phyloP scores from a whole-genome alignment of 176 grass and related monocot species.

The Carex myosuroides region DNA sequence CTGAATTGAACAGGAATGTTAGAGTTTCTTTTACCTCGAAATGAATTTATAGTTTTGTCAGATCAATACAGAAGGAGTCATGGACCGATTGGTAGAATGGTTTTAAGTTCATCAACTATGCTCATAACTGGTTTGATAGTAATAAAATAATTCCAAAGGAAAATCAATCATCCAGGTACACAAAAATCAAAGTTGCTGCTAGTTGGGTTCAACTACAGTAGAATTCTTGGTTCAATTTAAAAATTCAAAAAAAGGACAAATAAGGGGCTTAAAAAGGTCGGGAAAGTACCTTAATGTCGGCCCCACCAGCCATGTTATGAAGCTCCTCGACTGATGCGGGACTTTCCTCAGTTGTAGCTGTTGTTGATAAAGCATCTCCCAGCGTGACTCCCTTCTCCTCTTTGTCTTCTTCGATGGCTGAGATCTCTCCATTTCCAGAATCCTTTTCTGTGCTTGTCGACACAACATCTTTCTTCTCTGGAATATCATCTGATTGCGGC shows the following conservation, averaged over 20 bases:
- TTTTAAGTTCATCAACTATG: background rate
- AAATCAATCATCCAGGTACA: background rate
- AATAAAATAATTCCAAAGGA: background rate
- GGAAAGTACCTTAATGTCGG: slow-evolving; percentile 80
- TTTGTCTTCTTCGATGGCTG: slow-evolving; percentile 37
- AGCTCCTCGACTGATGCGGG: slow-evolving; percentile 90
- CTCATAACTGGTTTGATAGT: background rate
- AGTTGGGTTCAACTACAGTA: background rate
- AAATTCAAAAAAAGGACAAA: background rate
- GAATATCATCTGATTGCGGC: slow-evolving; percentile 33
- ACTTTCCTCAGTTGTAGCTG: slow-evolving; percentile 40
- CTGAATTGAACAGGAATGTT: background rate
- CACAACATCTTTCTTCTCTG: slow-evolving; percentile 34
- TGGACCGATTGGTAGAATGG: background rate
- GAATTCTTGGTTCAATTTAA: background rate
- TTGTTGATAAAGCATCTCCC: slow-evolving; percentile 80
- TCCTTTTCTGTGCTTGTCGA: slow-evolving; percentile 41
- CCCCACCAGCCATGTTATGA: slow-evolving; percentile 91
- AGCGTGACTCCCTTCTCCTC: slow-evolving; percentile 53
- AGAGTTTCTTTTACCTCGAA: background rate
- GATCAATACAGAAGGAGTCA: background rate
- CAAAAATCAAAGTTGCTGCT: background rate
- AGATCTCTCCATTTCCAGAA: slow-evolving; percentile 71
- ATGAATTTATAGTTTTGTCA: background rate
- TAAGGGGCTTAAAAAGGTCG: background rate